Percentiles rank a stretch among this genome's conserved stretches.
phyloP scores from a whole-genome alignment of 129 eudicot genomes.

The Calendula officinalis region DNA sequence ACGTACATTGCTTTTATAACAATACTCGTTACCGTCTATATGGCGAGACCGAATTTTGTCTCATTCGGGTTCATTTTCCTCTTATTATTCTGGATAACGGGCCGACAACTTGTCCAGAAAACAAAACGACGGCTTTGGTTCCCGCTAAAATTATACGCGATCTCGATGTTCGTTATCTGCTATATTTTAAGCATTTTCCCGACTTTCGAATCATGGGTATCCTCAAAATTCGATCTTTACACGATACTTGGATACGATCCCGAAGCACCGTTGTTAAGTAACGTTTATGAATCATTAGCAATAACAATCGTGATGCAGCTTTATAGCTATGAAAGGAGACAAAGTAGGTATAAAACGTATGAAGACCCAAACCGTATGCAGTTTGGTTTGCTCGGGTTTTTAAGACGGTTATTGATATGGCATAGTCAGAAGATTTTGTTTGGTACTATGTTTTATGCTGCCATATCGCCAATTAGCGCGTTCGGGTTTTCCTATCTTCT shows the following conservation, averaged over 20 bases:
- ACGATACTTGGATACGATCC: slow-evolving; percentile 50
- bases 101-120: slow-evolving; percentile 51
- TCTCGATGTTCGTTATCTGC: slow-evolving; percentile 33
- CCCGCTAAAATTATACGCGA: slow-evolving; percentile 44
- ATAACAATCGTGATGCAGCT: slow-evolving; percentile 47
- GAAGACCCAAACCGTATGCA: slow-evolving; percentile 29
- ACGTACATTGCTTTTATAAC: slow-evolving; percentile 49
- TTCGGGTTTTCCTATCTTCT: slow-evolving; percentile 50
- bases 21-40: slow-evolving; percentile 41
- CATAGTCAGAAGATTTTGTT: slow-evolving; percentile 51
- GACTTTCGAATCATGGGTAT: slow-evolving; percentile 36
- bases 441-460: slow-evolving; percentile 44
- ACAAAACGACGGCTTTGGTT: slow-evolving; percentile 55
- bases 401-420: slow-evolving; percentile 49
- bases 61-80: slow-evolving; percentile 55
- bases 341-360: slow-evolving; percentile 29
- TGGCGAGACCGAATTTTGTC: slow-evolving; percentile 43
- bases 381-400: slow-evolving; percentile 24
- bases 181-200: slow-evolving; percentile 44
- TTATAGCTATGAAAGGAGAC: slow-evolving; percentile 51
- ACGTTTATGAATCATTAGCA: slow-evolving; percentile 45
- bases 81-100: slow-evolving; percentile 51
- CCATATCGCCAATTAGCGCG: slow-evolving; percentile 51
- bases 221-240: slow-evolving; percentile 37
- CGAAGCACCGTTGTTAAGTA: slow-evolving; percentile 32